Conservation (phyloP, 495 filamentous ascomycete genomes). For the Sphaerosporella brunnea region DNA sequence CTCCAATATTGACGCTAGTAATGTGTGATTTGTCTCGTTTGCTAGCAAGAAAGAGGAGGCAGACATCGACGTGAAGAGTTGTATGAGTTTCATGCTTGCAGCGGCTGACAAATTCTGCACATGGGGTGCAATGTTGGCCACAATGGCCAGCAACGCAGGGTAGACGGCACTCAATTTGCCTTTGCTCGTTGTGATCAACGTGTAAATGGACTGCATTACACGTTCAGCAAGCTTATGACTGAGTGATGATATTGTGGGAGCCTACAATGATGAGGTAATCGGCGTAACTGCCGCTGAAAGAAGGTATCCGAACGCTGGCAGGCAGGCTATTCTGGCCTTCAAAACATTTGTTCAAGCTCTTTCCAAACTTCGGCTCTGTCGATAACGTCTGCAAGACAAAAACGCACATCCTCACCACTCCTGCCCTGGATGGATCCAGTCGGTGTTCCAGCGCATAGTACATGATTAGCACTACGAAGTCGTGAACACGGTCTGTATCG, state of each 20-base stretch:
- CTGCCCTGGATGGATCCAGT: constrained; percentile 70
- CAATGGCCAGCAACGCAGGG: constrained; percentile 74
- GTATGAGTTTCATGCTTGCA: constrained; percentile 64
- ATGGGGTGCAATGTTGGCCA: constrained; percentile 82
- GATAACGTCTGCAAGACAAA: constrained; percentile 93
- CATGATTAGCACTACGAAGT: constrained; percentile 76
- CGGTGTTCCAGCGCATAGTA: constrained; percentile 87
- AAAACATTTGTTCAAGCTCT: constrained; percentile 75
- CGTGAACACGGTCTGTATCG: constrained; percentile 80
- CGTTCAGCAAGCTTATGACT: no score
- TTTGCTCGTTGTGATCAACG: constrained; percentile 77
- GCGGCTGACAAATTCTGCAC: constrained; percentile 56
- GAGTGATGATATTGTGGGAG: no score
- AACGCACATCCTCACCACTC: constrained; percentile 87
- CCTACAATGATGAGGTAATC: constrained; percentile 85
- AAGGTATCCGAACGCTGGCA: constrained; percentile 53
- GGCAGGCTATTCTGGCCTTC: constrained; percentile 80
- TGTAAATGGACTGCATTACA: constrained; percentile 79
- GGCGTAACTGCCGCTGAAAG: constrained; percentile 80
- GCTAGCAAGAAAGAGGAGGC: constrained; percentile 85
- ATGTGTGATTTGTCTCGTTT: constrained; percentile 77
- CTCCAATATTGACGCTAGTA: constrained; percentile 69
- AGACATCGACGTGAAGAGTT: constrained; percentile 87
- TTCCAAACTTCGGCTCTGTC: constrained; percentile 78
- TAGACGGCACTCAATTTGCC: constrained; percentile 85